Evolutionary conservation across 306 rosid genomes (phyloP), one percentile per base, ranked within the genome.

Genomic region (Biancaea sappan): DNA sequence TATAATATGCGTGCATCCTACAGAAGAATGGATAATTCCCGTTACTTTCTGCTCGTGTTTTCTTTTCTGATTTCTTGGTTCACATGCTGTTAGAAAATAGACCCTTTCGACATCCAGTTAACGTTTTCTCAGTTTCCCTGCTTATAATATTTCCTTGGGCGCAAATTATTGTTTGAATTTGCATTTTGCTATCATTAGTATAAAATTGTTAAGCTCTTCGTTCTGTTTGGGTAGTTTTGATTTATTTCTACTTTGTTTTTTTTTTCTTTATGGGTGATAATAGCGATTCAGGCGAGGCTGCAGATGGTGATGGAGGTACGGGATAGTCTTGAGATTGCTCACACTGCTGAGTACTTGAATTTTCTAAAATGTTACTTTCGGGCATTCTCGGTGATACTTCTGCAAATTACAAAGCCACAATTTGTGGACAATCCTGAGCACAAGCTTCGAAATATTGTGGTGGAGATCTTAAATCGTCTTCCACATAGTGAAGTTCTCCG

Each of bases 401-500:
- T 87, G 77, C 89, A 90, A 69, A 84, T 87, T 60, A 90, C 99
- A 0, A 95, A 89, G 81, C 97, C 99, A 5, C 99, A 95, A 78
- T 87, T 84, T 54, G 81, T 81, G 29, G 99, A 92, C 57, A 95
- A 82, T 77, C 90, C 80, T 0, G 98, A 95, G 79, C 98, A 95
- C 74, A 95, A 92, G 83, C 93, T 95, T 46, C 87, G 99, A 61
- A 95, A 92, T 75, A 84, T 92, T 14, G 98, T 90, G 60, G 96
- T 95, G 76, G 98, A 92, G 91, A 92, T 95, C 46, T 91, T 95
- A 68, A 92, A 92, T 81, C 94, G 99, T 50, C 95, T 95, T 46
- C 99, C 99, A 0, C 98, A 95, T 46, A 95, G 92, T 81, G 99
- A 95, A 80, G 99, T 95, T 69, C 97, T 95, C 24, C 90, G 99